These are phyloP conservation scores for Cryphonectria nitschkei DNA, from an alignment of 2,329 filamentous ascomycete species.

Conservation along the genomic window DNA sequence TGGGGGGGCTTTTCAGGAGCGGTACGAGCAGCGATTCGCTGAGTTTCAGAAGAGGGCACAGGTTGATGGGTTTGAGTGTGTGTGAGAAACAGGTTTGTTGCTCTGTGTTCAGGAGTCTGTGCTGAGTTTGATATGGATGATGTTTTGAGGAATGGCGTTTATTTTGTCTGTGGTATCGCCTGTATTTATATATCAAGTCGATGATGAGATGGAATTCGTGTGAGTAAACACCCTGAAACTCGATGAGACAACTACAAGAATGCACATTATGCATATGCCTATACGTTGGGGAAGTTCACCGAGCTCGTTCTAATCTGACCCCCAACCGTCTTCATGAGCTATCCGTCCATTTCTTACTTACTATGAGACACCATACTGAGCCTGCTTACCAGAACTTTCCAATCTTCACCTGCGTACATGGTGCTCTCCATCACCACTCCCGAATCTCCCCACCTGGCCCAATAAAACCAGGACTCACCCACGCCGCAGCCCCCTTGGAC, in stretches of 20 bases:
- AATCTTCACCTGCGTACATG: background rate
- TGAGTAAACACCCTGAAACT: background rate
- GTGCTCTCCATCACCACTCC: constrained; percentile 57
- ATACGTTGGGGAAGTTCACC: no score
- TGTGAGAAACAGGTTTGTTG: background rate
- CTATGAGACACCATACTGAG: background rate
- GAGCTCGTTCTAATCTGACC: no score
- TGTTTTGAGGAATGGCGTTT: no score
- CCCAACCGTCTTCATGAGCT: no score
- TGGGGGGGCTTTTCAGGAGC: constrained; percentile 33
- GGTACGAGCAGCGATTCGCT: constrained; percentile 33
- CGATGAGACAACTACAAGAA: background rate
- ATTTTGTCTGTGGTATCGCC: no score
- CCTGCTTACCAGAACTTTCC: background rate
- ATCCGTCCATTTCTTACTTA: background rate
- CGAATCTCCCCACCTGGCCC: constrained; percentile 65
- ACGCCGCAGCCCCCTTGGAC: constrained; percentile 54
- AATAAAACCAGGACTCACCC: constrained; percentile 64
- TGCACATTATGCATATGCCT: background rate
- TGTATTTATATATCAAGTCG: no score
- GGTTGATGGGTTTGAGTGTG: background rate
- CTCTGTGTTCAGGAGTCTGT: no score
- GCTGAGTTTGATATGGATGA: no score
- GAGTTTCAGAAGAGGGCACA: constrained; percentile 31
- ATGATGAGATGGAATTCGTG: no score